Base-by-base conservation (phyloP, 805 yeast species). In the Brettanomyces sp. region DNA sequence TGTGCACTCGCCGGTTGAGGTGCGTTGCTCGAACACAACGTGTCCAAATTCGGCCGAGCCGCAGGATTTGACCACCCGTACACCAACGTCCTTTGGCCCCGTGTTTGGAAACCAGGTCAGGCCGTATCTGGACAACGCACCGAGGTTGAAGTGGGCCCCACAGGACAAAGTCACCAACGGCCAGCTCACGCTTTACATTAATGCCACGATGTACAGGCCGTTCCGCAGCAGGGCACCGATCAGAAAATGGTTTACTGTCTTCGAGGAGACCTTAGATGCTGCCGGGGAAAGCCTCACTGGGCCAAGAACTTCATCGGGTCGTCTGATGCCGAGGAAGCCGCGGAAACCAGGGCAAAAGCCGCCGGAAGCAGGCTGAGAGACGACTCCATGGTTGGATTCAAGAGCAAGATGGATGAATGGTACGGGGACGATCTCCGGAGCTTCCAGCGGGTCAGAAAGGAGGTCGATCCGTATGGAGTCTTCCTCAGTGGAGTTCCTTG, bases 271-370 rank as follows among this genome's bases (percentile, higher is more conserved):
- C 1, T 70, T 90, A 72, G 73, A 72, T 43, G 79, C 77, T 25
- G 89, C 84, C 28, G 89, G 85, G 99, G 99, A 39, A 85, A 81
- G 62, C 99, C 99, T 2, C 99, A 91, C 64, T 91, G 99, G 99
- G 99, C 99, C 14, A 91, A 91, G 70, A 90, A 89, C 64, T 91
- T 88, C 63, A 69, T 85, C 47, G 95, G 95, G 1, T 67, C 76
- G 3, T 62, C 41, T 49, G 62, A 51, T 43, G 50, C 37, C 56
- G 59, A 58, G 3, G 76, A 72, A 44, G 60, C 68, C 42, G 59
- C 68, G 38, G 69, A 67, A 46, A 66, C 68, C 45, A 79, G 13
- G 5, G 38, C 75, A 48, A 82, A 77, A 50, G 5, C 14, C 13
- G 21, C 11, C n/a, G 36, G 43, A 11, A 14, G 13, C 23, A 30